Base-by-base conservation (phyloP, 2,329 filamentous ascomycete species). In the Daldinia sp. region DNA sequence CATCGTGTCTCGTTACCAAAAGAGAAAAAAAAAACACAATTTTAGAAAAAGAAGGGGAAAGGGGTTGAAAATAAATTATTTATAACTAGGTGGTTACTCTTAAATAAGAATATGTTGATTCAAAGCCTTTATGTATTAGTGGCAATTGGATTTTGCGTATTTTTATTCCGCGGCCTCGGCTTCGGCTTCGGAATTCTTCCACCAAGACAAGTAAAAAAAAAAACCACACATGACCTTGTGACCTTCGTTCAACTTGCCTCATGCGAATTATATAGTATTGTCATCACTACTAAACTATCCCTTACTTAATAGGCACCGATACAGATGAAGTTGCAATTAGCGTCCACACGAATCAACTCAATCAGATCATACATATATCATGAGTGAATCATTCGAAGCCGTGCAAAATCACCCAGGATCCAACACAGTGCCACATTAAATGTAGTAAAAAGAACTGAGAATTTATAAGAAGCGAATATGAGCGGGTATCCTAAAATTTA, bases 121-220 rank as follows among this genome's bases (percentile, higher is more conserved):
- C n/a, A 15, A 27, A 25, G 39, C 10, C 39, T 45, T 45, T 15
- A n/a, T n/a, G 13, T 15, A 45, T 45, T 27, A 45, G 39, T 27
- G 39, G 39, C 39, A 8, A 8, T 27, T 45, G 11, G 21, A 45
- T n/a, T 27, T 39, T 52, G 23, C 43, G 34, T 58, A 30, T 50
- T n/a, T n/a, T 39, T 35, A 39, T 19, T 55, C 39, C 47, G 47
- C 55, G 63, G 63, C 47, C 47, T 66, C 52, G 63, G 57, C 59
- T 55, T 66, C 53, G 52, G 60, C 45, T 45, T 47, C 57, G 43
- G 43, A 39, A 23, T 17, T 34, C 58, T 30, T 43, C 55, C 41
- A 50, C 37, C 17, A 17, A 21, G n/a, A n/a, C n/a, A n/a, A n/a
- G n/a, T n/a, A n/a, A n/a, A n/a, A n/a, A n/a, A n/a, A n/a, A n/a